phyloP scores from a whole-genome alignment of 768 basidiomycete genomes.

The Cyclocybe cylindracea region DNA sequence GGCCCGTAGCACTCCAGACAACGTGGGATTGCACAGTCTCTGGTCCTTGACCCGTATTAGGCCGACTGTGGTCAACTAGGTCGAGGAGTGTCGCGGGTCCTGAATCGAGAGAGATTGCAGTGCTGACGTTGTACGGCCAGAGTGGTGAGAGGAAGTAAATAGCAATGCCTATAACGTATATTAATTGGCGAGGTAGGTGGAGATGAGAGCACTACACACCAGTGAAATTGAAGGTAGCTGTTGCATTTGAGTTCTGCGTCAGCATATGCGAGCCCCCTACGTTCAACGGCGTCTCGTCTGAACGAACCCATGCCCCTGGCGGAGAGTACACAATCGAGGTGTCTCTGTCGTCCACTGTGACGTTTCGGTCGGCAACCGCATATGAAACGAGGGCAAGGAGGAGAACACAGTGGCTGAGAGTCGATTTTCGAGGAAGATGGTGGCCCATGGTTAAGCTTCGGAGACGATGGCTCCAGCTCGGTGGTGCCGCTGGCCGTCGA shows the following conservation, averaged over 20 bases:
- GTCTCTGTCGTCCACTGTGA: conserved; percentile 34
- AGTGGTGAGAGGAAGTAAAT: conserved; percentile 44
- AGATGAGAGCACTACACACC: conserved; percentile 25
- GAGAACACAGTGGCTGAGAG: no score
- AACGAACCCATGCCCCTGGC: conserved; percentile 28
- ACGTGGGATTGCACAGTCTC: conserved; percentile 39
- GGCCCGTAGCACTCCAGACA: conserved; percentile 36
- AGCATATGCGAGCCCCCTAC: conserved; percentile 32
- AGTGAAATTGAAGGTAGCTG: conserved; percentile 42
- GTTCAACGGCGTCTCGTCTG: conserved; percentile 32
- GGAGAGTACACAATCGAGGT: conserved; percentile 32
- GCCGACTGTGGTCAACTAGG: conserved; percentile 35
- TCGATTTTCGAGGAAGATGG: no score
- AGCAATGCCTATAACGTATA: conserved; percentile 33
- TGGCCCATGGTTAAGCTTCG: no score
- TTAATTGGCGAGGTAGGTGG: not conserved
- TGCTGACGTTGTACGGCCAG: conserved; percentile 47
- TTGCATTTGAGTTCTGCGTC: conserved; percentile 33
- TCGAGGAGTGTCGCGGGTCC: conserved; percentile 33
- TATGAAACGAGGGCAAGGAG: no score
- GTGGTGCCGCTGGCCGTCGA: not conserved
- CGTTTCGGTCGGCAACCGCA: conserved; percentile 23
- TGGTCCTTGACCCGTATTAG: conserved; percentile 29
- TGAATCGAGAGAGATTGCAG: conserved; percentile 39
- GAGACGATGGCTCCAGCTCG: no score